Evolutionary conservation across 1,139 yeast genomes (phyloP), one percentile per base, ranked within the genome.

Genomic region (Suhomyces terraborum): DNA sequence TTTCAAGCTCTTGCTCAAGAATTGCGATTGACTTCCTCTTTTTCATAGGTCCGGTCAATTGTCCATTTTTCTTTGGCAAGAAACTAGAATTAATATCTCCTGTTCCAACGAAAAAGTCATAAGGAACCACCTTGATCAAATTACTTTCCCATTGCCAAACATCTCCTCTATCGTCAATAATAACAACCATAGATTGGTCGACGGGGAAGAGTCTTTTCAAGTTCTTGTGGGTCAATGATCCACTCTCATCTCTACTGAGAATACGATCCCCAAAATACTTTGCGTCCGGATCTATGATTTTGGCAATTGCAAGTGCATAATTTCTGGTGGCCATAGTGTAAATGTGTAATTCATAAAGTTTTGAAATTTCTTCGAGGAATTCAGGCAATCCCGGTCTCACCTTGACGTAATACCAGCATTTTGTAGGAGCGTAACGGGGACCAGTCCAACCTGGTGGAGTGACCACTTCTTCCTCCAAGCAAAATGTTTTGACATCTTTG

Each of bases 281-380:
- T 1, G 94, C 95, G 16, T 79, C 81, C 0, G 98, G 98, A 56
- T 93, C 99, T 39, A 94, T 89, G 28, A 94, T 84, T 42, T 81
- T 79, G 22, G 98, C 95, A 49, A 94, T 87, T 14, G 93, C 87
- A 38, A 82, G 75, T 0, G 99, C 99, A 64, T 93, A 93, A 31
- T 93, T 84, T 49, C 96, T 72, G 3, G 98, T 94, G n/a, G 98
- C 98, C 99, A 93, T 93, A 7, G 99, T 93, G 62, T 93, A 93
- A 32, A 93, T 88, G 62, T 93, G 98, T 75, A 93, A 71, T 64
- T 93, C 98, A 59, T 86, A 93, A 40, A 77, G 65, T 35, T 81
- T 64, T 5, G 84, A 71, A 49, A 88, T 77, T 38, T 71, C 70
- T 40, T 75, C 76, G 41, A 93, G 73, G 59, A 93, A 93, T 39